phyloP scores from a whole-genome alignment of 257 asterid genomes.

The Rhazya stricta region DNA sequence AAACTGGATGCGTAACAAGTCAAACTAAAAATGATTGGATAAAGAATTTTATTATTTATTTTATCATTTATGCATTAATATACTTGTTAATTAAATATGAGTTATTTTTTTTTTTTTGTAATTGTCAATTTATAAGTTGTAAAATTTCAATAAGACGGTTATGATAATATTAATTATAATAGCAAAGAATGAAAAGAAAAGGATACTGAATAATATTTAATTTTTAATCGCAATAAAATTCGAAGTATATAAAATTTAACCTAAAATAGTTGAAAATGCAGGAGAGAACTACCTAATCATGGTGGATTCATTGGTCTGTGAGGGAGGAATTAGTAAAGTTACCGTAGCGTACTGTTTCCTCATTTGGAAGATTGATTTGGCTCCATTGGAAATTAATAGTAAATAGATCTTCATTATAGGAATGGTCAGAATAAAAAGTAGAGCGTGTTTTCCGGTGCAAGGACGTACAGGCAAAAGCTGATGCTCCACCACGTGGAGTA shows the following conservation, averaged over 20 bases:
- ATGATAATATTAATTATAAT: too few species aligned
- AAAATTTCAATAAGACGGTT: too few species aligned
- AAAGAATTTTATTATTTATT: too few species aligned
- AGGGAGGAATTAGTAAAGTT: slow-evolving; percentile 20
- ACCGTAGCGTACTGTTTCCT: slow-evolving; percentile 37
- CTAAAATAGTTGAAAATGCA: too few species aligned
- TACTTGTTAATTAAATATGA: too few species aligned
- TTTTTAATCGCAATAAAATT: too few species aligned
- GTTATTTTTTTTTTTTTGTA: too few species aligned
- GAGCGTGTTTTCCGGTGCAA: slow-evolving; percentile 83
- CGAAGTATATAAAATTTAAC: too few species aligned
- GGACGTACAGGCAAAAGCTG: slow-evolving; percentile 65
- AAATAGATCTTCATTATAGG: slow-evolving; percentile 23
- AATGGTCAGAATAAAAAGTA: slow-evolving; percentile 20
- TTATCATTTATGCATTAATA: too few species aligned
- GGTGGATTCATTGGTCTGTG: slow-evolving; percentile 40
- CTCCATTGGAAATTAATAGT: slow-evolving; percentile 19
- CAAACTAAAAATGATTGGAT: slow-evolving; percentile 39
- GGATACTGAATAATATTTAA: too few species aligned
- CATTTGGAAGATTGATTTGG: slow-evolving; percentile 44
- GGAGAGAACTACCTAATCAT: slow-evolving; percentile 31
- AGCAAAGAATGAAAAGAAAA: too few species aligned
- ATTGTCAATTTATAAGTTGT: too few species aligned
- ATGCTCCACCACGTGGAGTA: slow-evolving; percentile 40
- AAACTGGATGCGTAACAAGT: slow-evolving; percentile 18